These are phyloP conservation scores for Rhododendron ovatum DNA, from an alignment of 148 eudicot genomes.

Conservation along the genomic window DNA sequence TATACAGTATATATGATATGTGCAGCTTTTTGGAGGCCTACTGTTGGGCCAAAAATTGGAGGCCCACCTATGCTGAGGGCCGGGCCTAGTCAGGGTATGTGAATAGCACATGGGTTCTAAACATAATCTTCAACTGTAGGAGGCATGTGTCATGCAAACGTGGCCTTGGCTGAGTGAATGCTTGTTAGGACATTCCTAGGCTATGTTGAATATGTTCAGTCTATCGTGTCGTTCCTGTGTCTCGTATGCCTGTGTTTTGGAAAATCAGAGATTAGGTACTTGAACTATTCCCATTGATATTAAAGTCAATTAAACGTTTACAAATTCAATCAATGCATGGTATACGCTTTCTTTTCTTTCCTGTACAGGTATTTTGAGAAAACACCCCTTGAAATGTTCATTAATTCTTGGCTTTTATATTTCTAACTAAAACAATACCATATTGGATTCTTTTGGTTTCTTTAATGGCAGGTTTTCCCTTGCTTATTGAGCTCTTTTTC, in stretches of 20 bases:
- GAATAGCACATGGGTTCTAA: background rate
- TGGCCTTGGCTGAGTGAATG: background rate
- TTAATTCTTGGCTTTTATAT: background rate
- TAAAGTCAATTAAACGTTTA: background rate
- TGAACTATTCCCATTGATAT: background rate
- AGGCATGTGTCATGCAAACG: background rate
- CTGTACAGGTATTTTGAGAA: background rate
- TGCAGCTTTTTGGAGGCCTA: too few relatives aligned
- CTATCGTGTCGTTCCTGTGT: background rate
- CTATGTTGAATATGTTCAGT: background rate
- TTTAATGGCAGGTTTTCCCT: constrained; percentile 48
- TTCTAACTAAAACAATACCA: background rate
- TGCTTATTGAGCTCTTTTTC: constrained; percentile 43
- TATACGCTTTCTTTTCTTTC: background rate
- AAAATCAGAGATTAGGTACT: background rate
- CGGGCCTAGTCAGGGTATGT: too few relatives aligned
- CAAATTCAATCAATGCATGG: background rate
- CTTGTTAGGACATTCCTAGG: background rate
- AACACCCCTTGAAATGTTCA: background rate
- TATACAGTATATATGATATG: too few relatives aligned
- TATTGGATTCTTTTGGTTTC: constrained; percentile 4
- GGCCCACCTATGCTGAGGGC: too few relatives aligned
- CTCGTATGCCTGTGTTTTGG: background rate
- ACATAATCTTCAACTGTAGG: background rate
- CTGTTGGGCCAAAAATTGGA: too few relatives aligned